These are phyloP conservation scores for Tylopilus cervinicoccineus DNA, from an alignment of 768 basidiomycete genomes.

Conservation along the genomic window DNA sequence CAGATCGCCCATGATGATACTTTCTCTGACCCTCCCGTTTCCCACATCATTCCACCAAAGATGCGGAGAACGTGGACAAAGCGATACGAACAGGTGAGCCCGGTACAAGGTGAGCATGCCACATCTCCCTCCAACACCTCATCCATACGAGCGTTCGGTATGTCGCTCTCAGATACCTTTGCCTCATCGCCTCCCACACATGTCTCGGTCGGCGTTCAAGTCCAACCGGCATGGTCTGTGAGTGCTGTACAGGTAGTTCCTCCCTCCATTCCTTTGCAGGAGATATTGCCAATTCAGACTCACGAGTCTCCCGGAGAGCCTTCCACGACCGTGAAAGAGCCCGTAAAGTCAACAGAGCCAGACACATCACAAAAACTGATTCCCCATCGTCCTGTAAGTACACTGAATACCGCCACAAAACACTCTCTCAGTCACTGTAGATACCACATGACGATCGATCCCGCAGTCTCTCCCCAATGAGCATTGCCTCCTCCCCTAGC, in stretches of 20 bases:
- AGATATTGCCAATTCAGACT: not conserved
- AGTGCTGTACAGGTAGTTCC: conserved; percentile 37
- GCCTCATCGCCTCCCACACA: conserved; percentile 23
- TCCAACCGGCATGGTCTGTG: conserved; percentile 33
- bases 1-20: conserved; percentile 41
- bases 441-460: conserved; percentile 31
- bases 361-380: conserved; percentile 12
- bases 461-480: conserved; percentile 59
- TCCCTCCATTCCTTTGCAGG: conserved; percentile 15
- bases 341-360: conserved; percentile 1
- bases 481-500: conserved; percentile 47
- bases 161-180: conserved; percentile 27
- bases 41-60: conserved; percentile 53
- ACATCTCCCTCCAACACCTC: not conserved
- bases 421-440: conserved; percentile 27
- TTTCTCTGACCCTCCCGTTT: conserved; percentile 28
- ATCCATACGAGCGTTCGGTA: conserved; percentile 27
- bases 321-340: conserved; percentile 13
- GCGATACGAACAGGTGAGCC: conserved; percentile 43
- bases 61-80: conserved; percentile 60
- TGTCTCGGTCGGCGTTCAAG: conserved; percentile 46
- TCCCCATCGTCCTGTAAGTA: conserved; percentile 21
- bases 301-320: conserved; percentile 5
- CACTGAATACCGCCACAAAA: not conserved
- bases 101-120: conserved; percentile 35